Base-by-base conservation (phyloP, 31 red algal genomes). In the Porphyra umbilicalis region DNA sequence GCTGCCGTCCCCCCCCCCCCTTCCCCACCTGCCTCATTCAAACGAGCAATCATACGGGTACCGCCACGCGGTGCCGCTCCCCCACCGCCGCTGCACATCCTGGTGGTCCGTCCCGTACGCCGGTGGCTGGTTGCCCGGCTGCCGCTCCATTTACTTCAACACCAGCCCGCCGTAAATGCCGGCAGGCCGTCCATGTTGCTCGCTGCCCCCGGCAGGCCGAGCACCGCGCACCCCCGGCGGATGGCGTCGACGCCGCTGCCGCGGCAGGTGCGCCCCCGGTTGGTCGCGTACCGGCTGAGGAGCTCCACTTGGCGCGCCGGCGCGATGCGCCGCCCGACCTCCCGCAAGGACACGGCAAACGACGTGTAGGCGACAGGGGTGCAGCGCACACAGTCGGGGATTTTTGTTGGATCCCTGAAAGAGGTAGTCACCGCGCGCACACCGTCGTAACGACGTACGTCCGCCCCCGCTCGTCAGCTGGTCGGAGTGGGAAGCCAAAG, bases 281-380 rank as follows among this genome's bases (percentile, higher is more conserved):
- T 80, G n/a, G 74, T 40, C 38, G 76, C 44, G 82, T 85, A 90
- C n/a, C 88, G 31, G 33, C 75, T 79, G 44, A 85, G 38, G 34
- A 90, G 34, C 42, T 85, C 88, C 1, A 20, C 38, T 57, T 75
- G 68, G 33, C 88, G 35, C n/a, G n/a, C n/a, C n/a, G n/a, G n/a
- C n/a, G n/a, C n/a, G 82, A n/a, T n/a, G n/a, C n/a, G n/a, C n/a
- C n/a, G n/a, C n/a, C n/a, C n/a, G n/a, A n/a, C n/a, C n/a, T n/a
- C 88, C 10, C 88, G 76, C 15, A 80, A 77, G 11, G 83, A 85
- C 37, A 90, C 82, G 76, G 68, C 77, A 67, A 90, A 90, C 34
- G 88, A 76, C 30, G 88, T 83, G 80, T 90, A 90, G n/a, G 82
- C 82, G 68, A 85, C 84, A 35, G 85, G 32, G 82, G 85, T 85